Evolutionary conservation across 176 grass and related monocot genomes (phyloP).

Genomic region (bread wheat (Triticum aestivum)): DNA sequence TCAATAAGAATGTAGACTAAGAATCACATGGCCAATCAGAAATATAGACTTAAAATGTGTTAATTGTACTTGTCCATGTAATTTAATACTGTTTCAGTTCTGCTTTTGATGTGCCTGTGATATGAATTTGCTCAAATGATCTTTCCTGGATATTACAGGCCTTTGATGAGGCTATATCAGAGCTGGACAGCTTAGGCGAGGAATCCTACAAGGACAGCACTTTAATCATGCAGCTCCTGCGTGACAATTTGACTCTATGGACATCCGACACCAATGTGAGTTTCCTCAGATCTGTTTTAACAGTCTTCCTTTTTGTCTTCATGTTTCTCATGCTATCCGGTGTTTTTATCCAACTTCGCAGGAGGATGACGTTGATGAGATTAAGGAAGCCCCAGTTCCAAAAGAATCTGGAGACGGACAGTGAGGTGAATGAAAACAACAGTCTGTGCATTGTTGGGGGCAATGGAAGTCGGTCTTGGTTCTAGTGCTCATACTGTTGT

Average conservation of each 20-base stretch:
- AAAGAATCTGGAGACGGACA: slow-evolving; percentile 59
- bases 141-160: slow-evolving; percentile 34
- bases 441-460: slow-evolving; percentile 28
- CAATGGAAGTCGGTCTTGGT: slow-evolving; percentile 13
- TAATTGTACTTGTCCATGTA: not conserved
- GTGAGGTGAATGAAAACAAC: slow-evolving; percentile 26
- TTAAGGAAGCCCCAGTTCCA: slow-evolving; percentile 60
- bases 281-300: not conserved
- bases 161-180: slow-evolving; percentile 90
- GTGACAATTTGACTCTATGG: slow-evolving; percentile 92
- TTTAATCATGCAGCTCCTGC: slow-evolving; percentile 88
- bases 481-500: not conserved
- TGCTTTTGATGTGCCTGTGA: not conserved
- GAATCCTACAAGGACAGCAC: slow-evolving; percentile 97
- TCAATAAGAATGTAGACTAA: not conserved
- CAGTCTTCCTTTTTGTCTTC: not conserved
- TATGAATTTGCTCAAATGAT: not conserved
- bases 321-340: slow-evolving; percentile 12
- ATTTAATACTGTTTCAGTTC: not conserved
- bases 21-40: not conserved
- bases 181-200: slow-evolving; percentile 87
- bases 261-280: slow-evolving; percentile 77
- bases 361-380: slow-evolving; percentile 68
- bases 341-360: not conserved
- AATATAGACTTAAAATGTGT: not conserved